Percentiles rank a stretch among this genome's conserved stretches.
These are phyloP conservation scores for Pleurozium schreberi DNA, from an alignment of 225 moss, liverwort and hornwort species.

Conservation along the genomic window DNA sequence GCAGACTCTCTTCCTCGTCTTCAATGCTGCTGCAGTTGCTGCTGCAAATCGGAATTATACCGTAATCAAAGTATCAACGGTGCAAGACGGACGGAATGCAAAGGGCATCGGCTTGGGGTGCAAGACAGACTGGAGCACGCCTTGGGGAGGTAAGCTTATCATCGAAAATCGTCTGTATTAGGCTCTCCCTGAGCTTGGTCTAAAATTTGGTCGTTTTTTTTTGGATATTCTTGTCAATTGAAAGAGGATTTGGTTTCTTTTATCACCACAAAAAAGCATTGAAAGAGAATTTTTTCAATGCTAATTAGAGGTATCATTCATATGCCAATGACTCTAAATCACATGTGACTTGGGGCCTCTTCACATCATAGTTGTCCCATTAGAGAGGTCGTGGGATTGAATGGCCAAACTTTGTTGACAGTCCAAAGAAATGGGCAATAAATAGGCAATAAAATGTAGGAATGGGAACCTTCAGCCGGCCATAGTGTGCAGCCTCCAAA, in stretches of 20 bases:
- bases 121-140: too few species aligned
- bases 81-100: neutral
- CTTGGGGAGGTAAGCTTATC: neutral
- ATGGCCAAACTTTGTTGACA: too few species aligned
- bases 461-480: too few species aligned
- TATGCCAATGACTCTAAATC: accelerated
- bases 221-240: neutral
- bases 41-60: neutral
- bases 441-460: too few species aligned
- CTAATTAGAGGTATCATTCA: neutral
- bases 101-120: neutral
- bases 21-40: neutral
- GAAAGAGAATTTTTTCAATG: accelerated
- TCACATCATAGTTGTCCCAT: too few species aligned
- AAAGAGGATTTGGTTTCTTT: neutral
- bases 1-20: neutral
- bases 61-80: neutral
- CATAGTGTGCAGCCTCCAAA: too few species aligned
- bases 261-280: too few species aligned
- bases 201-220: too few species aligned
- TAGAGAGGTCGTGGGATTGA: too few species aligned
- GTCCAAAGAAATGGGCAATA: too few species aligned
- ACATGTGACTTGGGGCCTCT: neutral
- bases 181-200: too few species aligned
- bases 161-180: neutral